Conservation (phyloP, 768 basidiomycete genomes). For the Tremella yokohamensis region DNA sequence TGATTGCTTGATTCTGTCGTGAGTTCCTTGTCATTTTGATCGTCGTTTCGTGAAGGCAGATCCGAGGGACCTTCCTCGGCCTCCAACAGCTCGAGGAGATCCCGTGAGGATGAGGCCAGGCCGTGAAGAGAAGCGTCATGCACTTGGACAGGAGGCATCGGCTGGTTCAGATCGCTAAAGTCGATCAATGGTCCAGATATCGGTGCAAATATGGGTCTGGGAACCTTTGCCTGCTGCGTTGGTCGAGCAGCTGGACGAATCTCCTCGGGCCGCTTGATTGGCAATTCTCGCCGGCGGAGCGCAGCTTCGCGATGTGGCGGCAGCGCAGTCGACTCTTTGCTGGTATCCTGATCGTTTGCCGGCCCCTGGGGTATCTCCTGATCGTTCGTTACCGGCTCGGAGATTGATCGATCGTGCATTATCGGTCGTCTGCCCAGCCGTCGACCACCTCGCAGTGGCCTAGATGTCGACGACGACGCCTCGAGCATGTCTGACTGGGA, state of each 20-base stretch:
- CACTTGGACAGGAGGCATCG: neutral
- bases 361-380: too few relatives aligned
- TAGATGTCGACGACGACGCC: too few relatives aligned
- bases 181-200: constrained; percentile 30
- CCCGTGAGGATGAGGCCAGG: constrained; percentile 24
- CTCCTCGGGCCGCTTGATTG: neutral
- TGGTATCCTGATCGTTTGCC: neutral
- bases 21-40: too few relatives aligned
- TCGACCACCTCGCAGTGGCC: too few relatives aligned
- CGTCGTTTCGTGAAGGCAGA: too few relatives aligned
- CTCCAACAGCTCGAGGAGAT: constrained; percentile 30
- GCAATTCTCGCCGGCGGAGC: constrained; percentile 28
- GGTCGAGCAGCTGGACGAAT: neutral
- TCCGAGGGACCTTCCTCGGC: constrained; percentile 10
- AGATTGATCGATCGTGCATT: too few relatives aligned
- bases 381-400: too few relatives aligned
- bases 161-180: constrained; percentile 9
- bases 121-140: constrained; percentile 10
- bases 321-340: constrained; percentile 4
- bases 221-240: neutral
- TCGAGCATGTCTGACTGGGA: too few relatives aligned
- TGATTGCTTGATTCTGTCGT: too few relatives aligned
- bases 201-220: neutral
- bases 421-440: too few relatives aligned
- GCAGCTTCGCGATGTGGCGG: constrained; percentile 41